Evolutionary conservation across 192 early-diverging fungal genomes (phyloP).

Genomic region (Martensiomyces pterosporus): DNA sequence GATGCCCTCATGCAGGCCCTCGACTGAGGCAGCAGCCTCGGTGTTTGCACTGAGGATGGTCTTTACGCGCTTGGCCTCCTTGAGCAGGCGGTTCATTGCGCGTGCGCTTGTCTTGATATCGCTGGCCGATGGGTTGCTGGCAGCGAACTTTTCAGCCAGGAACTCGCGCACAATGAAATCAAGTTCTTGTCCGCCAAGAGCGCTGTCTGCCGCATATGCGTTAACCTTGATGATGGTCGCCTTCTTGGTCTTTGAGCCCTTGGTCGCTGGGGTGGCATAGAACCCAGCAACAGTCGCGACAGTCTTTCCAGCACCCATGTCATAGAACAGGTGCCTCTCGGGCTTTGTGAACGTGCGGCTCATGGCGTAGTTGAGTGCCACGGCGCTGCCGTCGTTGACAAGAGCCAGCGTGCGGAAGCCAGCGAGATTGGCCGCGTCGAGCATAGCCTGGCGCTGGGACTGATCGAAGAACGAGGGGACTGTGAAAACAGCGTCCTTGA

Average conservation of each 20-base stretch:
- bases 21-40: slow-evolving; percentile 81
- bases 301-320: slow-evolving; percentile 96
- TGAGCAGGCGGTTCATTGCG: slow-evolving; percentile 84
- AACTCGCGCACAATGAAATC: slow-evolving; percentile 80
- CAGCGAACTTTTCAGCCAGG: slow-evolving; percentile 74
- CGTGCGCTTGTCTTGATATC: slow-evolving; percentile 64
- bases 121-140: slow-evolving; percentile 41
- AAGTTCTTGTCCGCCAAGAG: slow-evolving; percentile 83
- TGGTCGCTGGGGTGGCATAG: slow-evolving; percentile 51
- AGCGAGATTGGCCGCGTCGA: slow-evolving; percentile 91
- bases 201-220: slow-evolving; percentile 74
- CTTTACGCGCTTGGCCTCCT: slow-evolving; percentile 95
- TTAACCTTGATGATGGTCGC: slow-evolving; percentile 73
- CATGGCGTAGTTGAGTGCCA: slow-evolving; percentile 91
- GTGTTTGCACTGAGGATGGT: slow-evolving; percentile 93
- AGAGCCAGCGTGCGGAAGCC: slow-evolving; percentile 76
- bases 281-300: slow-evolving; percentile 84
- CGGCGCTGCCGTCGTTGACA: slow-evolving; percentile 94
- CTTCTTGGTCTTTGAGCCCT: slow-evolving; percentile 54
- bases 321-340: slow-evolving; percentile 88
- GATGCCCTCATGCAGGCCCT: slow-evolving; percentile 77
- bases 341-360: slow-evolving; percentile 59
- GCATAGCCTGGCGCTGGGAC: slow-evolving; percentile 83
- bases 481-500: slow-evolving; percentile 88
- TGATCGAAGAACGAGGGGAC: slow-evolving; percentile 91